Evolutionary conservation across 2,329 filamentous ascomycete genomes (phyloP), one percentile per base, ranked within the genome.

Genomic region (Exophiala dermatitidis): DNA sequence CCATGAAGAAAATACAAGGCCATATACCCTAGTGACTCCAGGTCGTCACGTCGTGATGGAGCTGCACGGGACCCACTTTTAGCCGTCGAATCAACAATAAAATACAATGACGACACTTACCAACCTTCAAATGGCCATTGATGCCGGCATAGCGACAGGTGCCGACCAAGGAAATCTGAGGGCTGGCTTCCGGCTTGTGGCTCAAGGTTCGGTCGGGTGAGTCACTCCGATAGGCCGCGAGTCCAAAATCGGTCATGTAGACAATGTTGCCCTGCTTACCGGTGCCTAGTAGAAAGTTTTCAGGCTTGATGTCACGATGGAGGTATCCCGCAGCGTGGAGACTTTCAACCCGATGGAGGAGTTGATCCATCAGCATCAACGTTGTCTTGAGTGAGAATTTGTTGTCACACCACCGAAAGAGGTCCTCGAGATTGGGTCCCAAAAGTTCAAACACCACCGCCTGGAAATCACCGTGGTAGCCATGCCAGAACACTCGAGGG

Each of bases 1-100:
- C 84, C 84, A n/a, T 83, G 77, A 42, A 86, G 70, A 69, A 87
- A 86, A 70, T 87, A 87, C 77, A 87, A 82, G 69, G 86, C 86
- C 38, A 87, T 83, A 66, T 87, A 84, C 19, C 84, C 84, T 8
- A 87, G 74, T 46, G 55, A 37, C 42, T 62, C 60, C 44, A 61
- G 12, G 33, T 56, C 56, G 34, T 58, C 56, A 6, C 53, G 53
- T 26, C 36, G 56, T 6, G 56, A 58, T 52, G 56, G 56, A 31
- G 49, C 56, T 58, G 47, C 26, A 42, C 26, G 28, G 19, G 12
- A 37, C 42, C 33, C 30, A 41, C 36, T 58, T 48, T 37, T 5
- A 29, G 42, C 26, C 40, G n/a, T 34, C 45, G 31, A 48, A 31
- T 53, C 19, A n/a, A 7, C 8, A 19, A 19, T 19, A 19, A 19